phyloP scores from a whole-genome alignment of 78 protist genomes.

The Protostelium mycophagum region DNA sequence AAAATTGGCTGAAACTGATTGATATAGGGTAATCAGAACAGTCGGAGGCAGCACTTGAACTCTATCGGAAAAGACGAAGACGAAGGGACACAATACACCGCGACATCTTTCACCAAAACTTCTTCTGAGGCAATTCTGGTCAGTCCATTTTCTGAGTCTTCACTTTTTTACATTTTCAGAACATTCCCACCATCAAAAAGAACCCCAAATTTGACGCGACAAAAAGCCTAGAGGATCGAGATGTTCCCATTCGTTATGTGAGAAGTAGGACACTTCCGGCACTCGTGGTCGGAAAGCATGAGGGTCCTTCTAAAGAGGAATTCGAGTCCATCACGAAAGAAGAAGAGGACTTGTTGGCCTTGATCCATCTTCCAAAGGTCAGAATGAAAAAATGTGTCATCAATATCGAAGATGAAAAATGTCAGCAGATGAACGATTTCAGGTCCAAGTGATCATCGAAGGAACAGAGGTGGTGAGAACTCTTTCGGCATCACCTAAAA shows the following conservation, averaged over 20 bases:
- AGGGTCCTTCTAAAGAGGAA: background rate
- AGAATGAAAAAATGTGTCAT: background rate
- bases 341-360: background rate
- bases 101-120: background rate
- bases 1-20: too few species aligned
- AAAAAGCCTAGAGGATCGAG: background rate
- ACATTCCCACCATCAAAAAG: background rate
- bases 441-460: background rate
- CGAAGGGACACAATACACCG: background rate
- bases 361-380: background rate
- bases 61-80: background rate
- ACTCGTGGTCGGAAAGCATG: too few species aligned
- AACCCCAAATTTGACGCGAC: background rate
- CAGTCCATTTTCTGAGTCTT: background rate
- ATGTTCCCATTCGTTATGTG: background rate
- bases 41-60: background rate
- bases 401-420: background rate
- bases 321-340: background rate
- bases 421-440: too few species aligned
- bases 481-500: background rate
- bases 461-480: background rate
- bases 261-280: background rate
- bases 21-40: background rate
- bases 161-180: background rate
- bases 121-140: background rate